These are phyloP conservation scores for Cinnamomum micranthum DNA, from an alignment of 164 flowering plant genomes.

Conservation along the genomic window DNA sequence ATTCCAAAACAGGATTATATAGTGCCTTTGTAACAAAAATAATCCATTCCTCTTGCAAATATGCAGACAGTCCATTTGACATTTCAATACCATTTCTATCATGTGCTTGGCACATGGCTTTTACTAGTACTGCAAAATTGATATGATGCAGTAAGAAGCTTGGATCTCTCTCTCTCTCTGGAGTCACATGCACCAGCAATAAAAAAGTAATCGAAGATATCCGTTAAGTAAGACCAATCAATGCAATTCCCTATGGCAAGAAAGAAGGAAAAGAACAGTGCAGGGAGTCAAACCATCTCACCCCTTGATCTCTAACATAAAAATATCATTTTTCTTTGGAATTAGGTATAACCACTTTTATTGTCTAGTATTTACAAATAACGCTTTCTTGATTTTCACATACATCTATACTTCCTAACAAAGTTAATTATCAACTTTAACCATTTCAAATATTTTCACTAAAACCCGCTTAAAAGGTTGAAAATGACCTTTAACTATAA, in stretches of 20 bases:
- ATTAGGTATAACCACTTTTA: too few relatives aligned
- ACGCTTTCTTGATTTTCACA: too few relatives aligned
- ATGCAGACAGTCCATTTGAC: too few relatives aligned
- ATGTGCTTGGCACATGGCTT: neutral
- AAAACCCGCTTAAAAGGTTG: too few relatives aligned
- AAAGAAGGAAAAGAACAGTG: neutral
- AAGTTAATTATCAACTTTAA: too few relatives aligned
- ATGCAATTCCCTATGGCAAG: neutral
- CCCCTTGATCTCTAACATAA: neutral
- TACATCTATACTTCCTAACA: too few relatives aligned
- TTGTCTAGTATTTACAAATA: too few relatives aligned
- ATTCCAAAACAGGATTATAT: too few relatives aligned
- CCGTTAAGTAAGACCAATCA: neutral
- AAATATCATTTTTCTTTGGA: neutral
- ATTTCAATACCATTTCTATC: neutral
- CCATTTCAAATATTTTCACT: too few relatives aligned
- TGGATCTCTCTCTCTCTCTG: neutral
- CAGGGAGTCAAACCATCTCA: neutral
- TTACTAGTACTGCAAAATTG: neutral
- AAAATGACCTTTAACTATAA: too few relatives aligned
- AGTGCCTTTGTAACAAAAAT: too few relatives aligned
- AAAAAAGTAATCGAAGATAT: neutral
- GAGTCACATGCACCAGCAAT: neutral
- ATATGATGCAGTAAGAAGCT: neutral
- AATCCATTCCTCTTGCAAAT: too few relatives aligned